Evolutionary conservation across 2,329 filamentous ascomycete species (phyloP).

Genomic region (Xylariales sp.): DNA sequence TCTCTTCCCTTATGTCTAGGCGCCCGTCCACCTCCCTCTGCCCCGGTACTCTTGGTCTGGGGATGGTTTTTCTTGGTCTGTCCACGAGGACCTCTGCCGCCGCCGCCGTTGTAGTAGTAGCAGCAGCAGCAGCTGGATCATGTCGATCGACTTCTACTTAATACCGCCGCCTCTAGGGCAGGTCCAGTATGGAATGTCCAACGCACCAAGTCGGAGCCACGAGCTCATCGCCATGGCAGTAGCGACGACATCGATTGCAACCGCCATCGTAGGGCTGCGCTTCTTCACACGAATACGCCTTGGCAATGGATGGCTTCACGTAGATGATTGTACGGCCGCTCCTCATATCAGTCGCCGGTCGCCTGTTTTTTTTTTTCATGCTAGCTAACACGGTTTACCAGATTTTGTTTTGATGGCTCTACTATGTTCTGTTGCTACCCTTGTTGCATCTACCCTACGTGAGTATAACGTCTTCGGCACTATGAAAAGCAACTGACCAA

Average conservation of each 20-base stretch:
- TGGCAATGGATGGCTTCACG: neutral
- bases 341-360: too few relatives aligned
- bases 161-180: neutral
- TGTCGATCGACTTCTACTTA: neutral
- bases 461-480: neutral
- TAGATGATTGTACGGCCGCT: too few relatives aligned
- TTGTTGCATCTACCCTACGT: neutral
- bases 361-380: too few relatives aligned
- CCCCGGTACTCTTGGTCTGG: too few relatives aligned
- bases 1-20: too few relatives aligned
- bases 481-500: neutral
- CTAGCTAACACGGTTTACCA: too few relatives aligned
- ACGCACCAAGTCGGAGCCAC: neutral
- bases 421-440: slow-evolving; percentile 1
- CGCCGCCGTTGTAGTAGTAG: too few relatives aligned
- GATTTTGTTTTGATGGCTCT: slow-evolving; percentile 1
- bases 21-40: too few relatives aligned
- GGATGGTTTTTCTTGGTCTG: too few relatives aligned
- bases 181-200: slow-evolving; percentile 1
- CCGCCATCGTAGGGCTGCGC: neutral
- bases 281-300: slow-evolving; percentile 2
- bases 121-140: too few relatives aligned
- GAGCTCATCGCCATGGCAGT: slow-evolving; percentile 4
- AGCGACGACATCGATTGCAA: neutral
- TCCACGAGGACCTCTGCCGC: too few relatives aligned